These are phyloP conservation scores for Penicillium sp. DNA, from an alignment of 2,329 filamentous ascomycete species.

Conservation along the genomic window DNA sequence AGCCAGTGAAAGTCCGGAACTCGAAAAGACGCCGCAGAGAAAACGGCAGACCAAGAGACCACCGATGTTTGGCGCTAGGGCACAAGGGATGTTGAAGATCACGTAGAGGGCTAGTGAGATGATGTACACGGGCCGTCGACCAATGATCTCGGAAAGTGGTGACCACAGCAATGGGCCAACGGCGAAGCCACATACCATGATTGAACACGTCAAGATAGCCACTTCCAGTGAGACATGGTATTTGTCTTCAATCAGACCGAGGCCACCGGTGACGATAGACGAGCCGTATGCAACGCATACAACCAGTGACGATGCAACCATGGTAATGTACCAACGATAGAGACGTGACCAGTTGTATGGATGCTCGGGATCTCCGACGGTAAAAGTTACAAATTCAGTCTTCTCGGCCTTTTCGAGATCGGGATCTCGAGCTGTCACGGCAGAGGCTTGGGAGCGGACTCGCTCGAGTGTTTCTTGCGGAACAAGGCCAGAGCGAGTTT, in stretches of 20 bases:
- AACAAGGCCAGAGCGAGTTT: slow-evolving; percentile 23
- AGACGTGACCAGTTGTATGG: slow-evolving; percentile 73
- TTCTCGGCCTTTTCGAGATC: slow-evolving; percentile 29
- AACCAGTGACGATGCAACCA: slow-evolving; percentile 68
- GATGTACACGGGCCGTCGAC: slow-evolving; percentile 32
- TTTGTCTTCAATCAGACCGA: slow-evolving; percentile 56
- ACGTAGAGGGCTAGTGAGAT: slow-evolving; percentile 31
- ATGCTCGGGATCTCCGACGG: slow-evolving; percentile 63
- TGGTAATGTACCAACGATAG: slow-evolving; percentile 76
- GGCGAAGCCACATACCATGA: slow-evolving; percentile 75
- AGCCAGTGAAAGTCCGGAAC: slow-evolving; percentile 27
- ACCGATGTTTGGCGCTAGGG: slow-evolving; percentile 31
- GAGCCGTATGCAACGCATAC: slow-evolving; percentile 66
- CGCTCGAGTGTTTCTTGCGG: slow-evolving; percentile 15
- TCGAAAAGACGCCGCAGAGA: slow-evolving; percentile 31
- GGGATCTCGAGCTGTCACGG: background rate
- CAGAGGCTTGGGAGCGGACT: slow-evolving; percentile 16
- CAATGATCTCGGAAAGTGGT: slow-evolving; percentile 31
- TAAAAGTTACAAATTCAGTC: slow-evolving; percentile 56
- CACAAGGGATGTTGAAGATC: slow-evolving; percentile 37
- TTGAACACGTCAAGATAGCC: slow-evolving; percentile 62
- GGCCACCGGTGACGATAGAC: slow-evolving; percentile 69
- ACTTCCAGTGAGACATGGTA: slow-evolving; percentile 70
- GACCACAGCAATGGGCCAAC: slow-evolving; percentile 42
- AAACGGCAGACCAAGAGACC: slow-evolving; percentile 28